phyloP scores from a whole-genome alignment of 495 filamentous ascomycete genomes.

The Trichoderma erinaceum region DNA sequence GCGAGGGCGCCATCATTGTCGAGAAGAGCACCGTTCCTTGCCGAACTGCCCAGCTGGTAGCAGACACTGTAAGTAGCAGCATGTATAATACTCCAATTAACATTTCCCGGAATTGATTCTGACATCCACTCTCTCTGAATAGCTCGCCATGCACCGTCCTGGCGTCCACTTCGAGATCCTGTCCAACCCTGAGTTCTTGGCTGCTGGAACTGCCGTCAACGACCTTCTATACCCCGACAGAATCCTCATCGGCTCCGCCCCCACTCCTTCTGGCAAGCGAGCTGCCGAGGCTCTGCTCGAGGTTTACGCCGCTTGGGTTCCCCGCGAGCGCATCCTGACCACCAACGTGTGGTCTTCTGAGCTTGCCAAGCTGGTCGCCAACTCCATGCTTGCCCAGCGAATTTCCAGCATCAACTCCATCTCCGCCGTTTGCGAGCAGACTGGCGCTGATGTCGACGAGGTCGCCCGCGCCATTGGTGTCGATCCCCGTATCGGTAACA shows the following conservation, averaged over 20 bases:
- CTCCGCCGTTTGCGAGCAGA: conserved; percentile 71
- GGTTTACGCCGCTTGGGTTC: conserved; percentile 70
- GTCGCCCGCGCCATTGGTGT: conserved; percentile 63
- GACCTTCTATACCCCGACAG: conserved; percentile 70
- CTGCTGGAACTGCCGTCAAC: conserved; percentile 69
- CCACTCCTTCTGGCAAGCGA: conserved; percentile 46
- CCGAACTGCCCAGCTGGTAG: conserved; percentile 64
- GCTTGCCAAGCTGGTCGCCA: conserved; percentile 72
- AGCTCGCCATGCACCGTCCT: conserved; percentile 47
- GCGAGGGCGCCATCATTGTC: conserved; percentile 65
- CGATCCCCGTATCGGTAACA: conserved; percentile 63
- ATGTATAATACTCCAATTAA: background rate
- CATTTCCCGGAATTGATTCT: conserved; percentile 14
- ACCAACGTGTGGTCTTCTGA: conserved; percentile 78
- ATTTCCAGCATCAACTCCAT: conserved; percentile 82
- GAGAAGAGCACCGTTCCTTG: conserved; percentile 84
- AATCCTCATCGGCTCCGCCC: conserved; percentile 66
- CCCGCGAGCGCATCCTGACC: conserved; percentile 56
- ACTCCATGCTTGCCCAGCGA: conserved; percentile 75
- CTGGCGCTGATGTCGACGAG: conserved; percentile 70
- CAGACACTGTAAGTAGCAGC: conserved; percentile 50
- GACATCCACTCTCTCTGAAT: background rate
- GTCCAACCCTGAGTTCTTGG: conserved; percentile 79
- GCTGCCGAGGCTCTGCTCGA: conserved; percentile 58
- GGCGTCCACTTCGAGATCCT: conserved; percentile 65